These are phyloP conservation scores for Schwanniomyces pseudopolymorphus DNA, from an alignment of 805 yeast species.

Conservation along the genomic window DNA sequence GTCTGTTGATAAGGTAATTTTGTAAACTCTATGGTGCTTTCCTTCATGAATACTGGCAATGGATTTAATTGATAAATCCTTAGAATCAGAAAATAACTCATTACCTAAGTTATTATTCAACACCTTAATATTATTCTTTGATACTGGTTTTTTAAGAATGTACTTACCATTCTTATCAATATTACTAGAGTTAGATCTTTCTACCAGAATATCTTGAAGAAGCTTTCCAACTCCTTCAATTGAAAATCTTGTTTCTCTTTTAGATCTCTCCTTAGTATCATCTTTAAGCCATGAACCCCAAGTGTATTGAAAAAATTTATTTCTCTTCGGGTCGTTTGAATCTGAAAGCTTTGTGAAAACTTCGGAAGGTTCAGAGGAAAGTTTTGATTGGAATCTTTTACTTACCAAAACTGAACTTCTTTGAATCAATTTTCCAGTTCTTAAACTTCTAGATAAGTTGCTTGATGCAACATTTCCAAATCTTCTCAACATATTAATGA, in stretches of 20 bases:
- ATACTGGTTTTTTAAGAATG: slow-evolving; percentile 28
- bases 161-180: slow-evolving; percentile 21
- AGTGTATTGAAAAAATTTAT: slow-evolving; percentile 76
- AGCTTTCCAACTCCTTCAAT: slow-evolving; percentile 69
- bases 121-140: slow-evolving; percentile 43
- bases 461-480: neutral
- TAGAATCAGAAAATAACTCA: slow-evolving; percentile 44
- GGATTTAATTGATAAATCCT: slow-evolving; percentile 55
- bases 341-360: slow-evolving; percentile 58
- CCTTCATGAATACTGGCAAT: slow-evolving; percentile 90
- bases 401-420: neutral
- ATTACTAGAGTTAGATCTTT: slow-evolving; percentile 24
- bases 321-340: slow-evolving; percentile 65
- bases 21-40: slow-evolving; percentile 86
- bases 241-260: slow-evolving; percentile 78
- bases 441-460: neutral
- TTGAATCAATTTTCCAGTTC: neutral
- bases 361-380: slow-evolving; percentile 30
- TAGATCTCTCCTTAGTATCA: slow-evolving; percentile 70
- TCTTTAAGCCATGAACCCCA: slow-evolving; percentile 96
- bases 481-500: slow-evolving; percentile 1
- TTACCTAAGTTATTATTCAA: slow-evolving; percentile 50
- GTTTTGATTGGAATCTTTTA: slow-evolving; percentile 8
- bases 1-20: slow-evolving; percentile 60
- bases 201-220: slow-evolving; percentile 45